Conservation (phyloP, 2,329 filamentous ascomycete genomes). For the Clarireedia paspali region DNA sequence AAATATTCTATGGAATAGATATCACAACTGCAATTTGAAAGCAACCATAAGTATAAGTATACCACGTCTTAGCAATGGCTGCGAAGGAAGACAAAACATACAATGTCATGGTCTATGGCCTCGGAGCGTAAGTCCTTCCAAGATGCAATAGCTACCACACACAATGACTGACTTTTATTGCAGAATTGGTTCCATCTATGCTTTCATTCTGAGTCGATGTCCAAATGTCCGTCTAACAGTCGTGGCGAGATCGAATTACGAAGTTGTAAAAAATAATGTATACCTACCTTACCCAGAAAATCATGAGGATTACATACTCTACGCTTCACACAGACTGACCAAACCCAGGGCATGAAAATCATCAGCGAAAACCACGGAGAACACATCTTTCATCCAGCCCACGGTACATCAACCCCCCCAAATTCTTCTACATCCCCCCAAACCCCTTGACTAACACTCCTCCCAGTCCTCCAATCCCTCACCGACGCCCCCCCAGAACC, state of each 20-base stretch:
- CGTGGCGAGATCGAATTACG: constrained; percentile 54
- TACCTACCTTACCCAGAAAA: constrained; percentile 27
- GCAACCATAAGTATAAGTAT: neutral
- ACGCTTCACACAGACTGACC: constrained; percentile 11
- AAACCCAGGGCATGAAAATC: constrained; percentile 37
- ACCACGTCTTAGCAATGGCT: neutral
- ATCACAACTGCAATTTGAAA: neutral
- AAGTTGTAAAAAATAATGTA: constrained; percentile 42
- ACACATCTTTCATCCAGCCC: constrained; percentile 41
- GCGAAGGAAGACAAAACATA: neutral
- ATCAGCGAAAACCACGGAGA: constrained; percentile 48
- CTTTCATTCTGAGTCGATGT: constrained; percentile 41
- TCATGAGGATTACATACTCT: constrained; percentile 9
- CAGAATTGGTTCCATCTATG: constrained; percentile 51
- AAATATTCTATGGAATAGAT: no score
- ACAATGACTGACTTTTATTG: neutral
- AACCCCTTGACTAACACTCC: neutral
- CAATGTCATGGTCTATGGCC: constrained; percentile 2
- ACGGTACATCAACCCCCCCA: constrained; percentile 26
- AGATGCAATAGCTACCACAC: no score
- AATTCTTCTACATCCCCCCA: neutral
- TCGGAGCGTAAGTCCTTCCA: neutral
- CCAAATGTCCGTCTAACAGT: constrained; percentile 45
- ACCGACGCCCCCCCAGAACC: constrained; percentile 36
- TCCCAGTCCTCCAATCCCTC: constrained; percentile 37